Conservation (phyloP, 306 rosid genomes). For the Echinosophora koreensis region DNA sequence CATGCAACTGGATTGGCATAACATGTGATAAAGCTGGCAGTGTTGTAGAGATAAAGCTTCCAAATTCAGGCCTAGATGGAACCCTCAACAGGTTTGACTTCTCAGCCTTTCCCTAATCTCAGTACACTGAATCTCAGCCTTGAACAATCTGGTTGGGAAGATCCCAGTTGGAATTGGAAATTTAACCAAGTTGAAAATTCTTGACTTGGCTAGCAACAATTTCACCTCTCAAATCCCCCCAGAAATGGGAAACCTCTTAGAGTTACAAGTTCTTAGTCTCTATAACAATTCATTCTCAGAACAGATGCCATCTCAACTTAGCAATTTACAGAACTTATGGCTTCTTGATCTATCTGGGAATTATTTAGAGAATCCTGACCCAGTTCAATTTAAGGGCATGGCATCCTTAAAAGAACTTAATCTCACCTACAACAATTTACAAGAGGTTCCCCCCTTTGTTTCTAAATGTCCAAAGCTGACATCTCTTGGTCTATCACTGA, state of each 20-base stretch:
- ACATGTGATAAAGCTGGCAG: slow-evolving; percentile 32
- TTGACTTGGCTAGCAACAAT: slow-evolving; percentile 47
- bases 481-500: slow-evolving; percentile 44
- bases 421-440: slow-evolving; percentile 24
- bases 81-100: slow-evolving; percentile 48
- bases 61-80: slow-evolving; percentile 36
- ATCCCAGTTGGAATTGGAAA: slow-evolving; percentile 43
- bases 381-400: slow-evolving; percentile 37
- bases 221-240: slow-evolving; percentile 35
- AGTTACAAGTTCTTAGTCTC: slow-evolving; percentile 36
- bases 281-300: slow-evolving; percentile 34
- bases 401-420: slow-evolving; percentile 28
- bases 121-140: slow-evolving; percentile 34
- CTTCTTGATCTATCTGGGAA: slow-evolving; percentile 43
- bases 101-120: slow-evolving; percentile 49
- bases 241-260: slow-evolving; percentile 40
- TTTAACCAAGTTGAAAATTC: slow-evolving; percentile 33
- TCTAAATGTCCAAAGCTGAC: slow-evolving; percentile 40
- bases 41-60: slow-evolving; percentile 44
- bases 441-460: slow-evolving; percentile 43
- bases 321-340: slow-evolving; percentile 46
- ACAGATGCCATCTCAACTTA: slow-evolving; percentile 45
- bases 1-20: slow-evolving; percentile 48
- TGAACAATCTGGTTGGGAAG: slow-evolving; percentile 44
- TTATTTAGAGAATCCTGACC: slow-evolving; percentile 41